Evolutionary conservation across 768 basidiomycete genomes (phyloP).

Genomic region (Boletellus ananiceps): DNA sequence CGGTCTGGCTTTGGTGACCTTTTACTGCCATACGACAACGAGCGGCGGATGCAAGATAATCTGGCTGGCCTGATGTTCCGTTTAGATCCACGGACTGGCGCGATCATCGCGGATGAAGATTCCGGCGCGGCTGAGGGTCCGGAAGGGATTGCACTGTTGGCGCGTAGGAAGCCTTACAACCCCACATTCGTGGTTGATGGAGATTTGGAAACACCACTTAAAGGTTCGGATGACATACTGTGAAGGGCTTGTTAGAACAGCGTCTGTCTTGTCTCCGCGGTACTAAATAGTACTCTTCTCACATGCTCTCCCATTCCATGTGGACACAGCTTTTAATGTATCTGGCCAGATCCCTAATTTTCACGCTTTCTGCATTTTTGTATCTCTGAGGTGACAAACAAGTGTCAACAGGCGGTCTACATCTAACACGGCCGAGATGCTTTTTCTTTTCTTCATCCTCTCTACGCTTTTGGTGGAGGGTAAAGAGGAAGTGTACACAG

Average conservation of each 20-base stretch:
- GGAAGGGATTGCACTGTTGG: conserved; percentile 18
- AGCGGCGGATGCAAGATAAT: conserved; percentile 41
- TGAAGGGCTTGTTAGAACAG: not conserved
- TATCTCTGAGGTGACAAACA: conserved; percentile 16
- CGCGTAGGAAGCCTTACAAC: conserved; percentile 4
- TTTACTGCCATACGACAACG: conserved; percentile 55
- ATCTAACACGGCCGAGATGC: conserved; percentile 6
- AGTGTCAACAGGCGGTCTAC: conserved; percentile 17
- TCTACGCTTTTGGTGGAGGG: conserved; percentile 38
- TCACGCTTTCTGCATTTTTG: not conserved
- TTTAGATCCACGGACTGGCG: conserved; percentile 56
- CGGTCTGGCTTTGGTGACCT: conserved; percentile 61
- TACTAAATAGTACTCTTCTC: too few relatives aligned
- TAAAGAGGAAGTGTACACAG: conserved; percentile 38
- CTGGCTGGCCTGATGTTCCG: conserved; percentile 49
- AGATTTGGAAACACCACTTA: conserved; percentile 1
- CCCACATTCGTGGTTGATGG: conserved; percentile 2
- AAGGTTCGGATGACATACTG: not conserved
- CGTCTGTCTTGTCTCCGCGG: not conserved
- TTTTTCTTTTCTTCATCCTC: conserved; percentile 41
- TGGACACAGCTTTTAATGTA: too few relatives aligned
- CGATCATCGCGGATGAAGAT: conserved; percentile 54
- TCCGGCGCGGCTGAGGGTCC: not conserved
- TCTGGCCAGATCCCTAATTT: not conserved
- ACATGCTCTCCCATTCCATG: too few relatives aligned